Evolutionary conservation across 306 rosid genomes (phyloP).

Genomic region (Oemleria cerasiformis): DNA sequence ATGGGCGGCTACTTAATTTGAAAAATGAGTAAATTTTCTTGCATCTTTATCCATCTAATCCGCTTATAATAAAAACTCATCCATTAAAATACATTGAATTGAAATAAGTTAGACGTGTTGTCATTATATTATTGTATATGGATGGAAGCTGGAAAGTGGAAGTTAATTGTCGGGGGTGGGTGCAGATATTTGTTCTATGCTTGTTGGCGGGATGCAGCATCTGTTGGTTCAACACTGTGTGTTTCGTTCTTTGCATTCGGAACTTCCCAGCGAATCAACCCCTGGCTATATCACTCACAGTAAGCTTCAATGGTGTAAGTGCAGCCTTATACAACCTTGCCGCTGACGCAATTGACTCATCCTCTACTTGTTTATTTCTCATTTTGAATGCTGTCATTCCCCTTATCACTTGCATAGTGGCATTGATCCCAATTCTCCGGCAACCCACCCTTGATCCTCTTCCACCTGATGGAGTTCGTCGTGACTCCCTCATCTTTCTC

Average conservation of each 20-base stretch:
- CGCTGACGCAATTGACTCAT: conserved; percentile 65
- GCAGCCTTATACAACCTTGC: conserved; percentile 93
- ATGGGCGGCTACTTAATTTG: no score
- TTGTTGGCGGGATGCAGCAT: conserved; percentile 86
- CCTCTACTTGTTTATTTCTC: conserved; percentile 54
- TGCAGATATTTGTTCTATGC: conserved; percentile 74
- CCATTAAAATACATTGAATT: no score
- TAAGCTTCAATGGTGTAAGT: conserved; percentile 93
- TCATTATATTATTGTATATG: no score
- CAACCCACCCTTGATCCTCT: conserved; percentile 68
- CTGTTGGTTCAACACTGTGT: conserved; percentile 98
- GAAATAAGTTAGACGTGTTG: no score
- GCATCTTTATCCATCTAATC: no score
- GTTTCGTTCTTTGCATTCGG: conserved; percentile 85
- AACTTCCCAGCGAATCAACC: conserved; percentile 80
- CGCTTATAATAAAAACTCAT: neutral
- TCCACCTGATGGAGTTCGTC: conserved; percentile 55
- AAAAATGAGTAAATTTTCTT: no score
- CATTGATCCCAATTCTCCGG: conserved; percentile 70
- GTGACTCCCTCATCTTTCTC: conserved; percentile 70
- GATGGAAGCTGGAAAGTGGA: no score
- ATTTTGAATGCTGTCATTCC: conserved; percentile 76
- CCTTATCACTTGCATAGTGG: conserved; percentile 56
- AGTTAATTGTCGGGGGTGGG: neutral
- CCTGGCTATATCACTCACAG: conserved; percentile 82